These are phyloP conservation scores for Penicillium sp. DNA, from an alignment of 2,329 filamentous ascomycete species.

Conservation along the genomic window DNA sequence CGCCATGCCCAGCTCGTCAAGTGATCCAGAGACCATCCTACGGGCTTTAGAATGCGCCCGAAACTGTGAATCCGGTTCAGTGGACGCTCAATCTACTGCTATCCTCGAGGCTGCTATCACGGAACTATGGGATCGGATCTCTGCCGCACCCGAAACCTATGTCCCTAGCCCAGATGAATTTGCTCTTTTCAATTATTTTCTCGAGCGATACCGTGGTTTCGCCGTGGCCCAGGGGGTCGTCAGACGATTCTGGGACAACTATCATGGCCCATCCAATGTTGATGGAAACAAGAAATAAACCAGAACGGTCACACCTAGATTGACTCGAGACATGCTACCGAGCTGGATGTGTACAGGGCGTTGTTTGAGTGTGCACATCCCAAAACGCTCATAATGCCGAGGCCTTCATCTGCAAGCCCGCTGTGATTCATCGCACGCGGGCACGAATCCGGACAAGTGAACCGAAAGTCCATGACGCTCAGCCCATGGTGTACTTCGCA, in stretches of 20 bases:
- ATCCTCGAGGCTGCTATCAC: slow-evolving; percentile 62
- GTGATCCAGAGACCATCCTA: slow-evolving; percentile 48
- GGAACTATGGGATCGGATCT: slow-evolving; percentile 64
- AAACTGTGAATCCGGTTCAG: slow-evolving; percentile 62
- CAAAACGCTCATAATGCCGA: not conserved
- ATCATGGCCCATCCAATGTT: slow-evolving; percentile 24
- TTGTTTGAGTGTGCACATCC: not conserved
- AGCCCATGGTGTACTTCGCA: slow-evolving; percentile 1
- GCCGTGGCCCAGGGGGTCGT: slow-evolving; percentile 50
- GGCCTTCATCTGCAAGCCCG: not conserved
- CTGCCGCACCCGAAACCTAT: slow-evolving; percentile 62
- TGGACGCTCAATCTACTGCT: slow-evolving; percentile 58
- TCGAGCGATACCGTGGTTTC: slow-evolving; percentile 58
- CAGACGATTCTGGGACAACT: slow-evolving; percentile 54
- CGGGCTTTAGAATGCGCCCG: slow-evolving; percentile 71
- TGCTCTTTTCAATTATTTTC: slow-evolving; percentile 80
- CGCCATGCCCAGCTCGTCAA: slow-evolving; percentile 30
- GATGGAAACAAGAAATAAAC: slow-evolving; percentile 24
- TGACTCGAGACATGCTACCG: slow-evolving; percentile 1
- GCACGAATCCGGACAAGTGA: not conserved
- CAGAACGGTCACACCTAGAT: not conserved
- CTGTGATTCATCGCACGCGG: not conserved
- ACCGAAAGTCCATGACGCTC: not conserved
- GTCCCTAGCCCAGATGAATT: slow-evolving; percentile 74
- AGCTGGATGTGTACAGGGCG: not conserved